Evolutionary conservation across 306 rosid genomes (phyloP).

Genomic region (Begonia masoniana): DNA sequence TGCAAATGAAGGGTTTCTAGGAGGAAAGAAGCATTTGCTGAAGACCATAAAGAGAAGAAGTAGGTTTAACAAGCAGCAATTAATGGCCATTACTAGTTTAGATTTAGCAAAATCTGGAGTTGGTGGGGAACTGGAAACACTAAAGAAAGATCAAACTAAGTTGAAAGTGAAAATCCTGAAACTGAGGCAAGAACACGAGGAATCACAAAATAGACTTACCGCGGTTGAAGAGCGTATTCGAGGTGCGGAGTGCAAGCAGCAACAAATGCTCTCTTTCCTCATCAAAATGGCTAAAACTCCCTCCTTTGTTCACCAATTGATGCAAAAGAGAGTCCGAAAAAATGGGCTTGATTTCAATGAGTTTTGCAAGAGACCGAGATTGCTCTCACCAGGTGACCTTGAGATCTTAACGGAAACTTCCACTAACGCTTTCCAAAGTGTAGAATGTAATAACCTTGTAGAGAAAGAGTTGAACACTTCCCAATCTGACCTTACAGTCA

Average conservation of each 20-base stretch:
- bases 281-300: constrained; percentile 36
- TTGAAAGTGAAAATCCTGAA: constrained; percentile 50
- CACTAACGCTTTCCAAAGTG: too few relatives aligned
- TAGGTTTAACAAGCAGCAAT: too few relatives aligned
- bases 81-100: not conserved
- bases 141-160: constrained; percentile 46
- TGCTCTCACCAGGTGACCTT: constrained; percentile 24
- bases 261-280: constrained; percentile 50
- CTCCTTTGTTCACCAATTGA: constrained; percentile 23
- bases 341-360: constrained; percentile 34
- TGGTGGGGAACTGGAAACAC: constrained; percentile 44
- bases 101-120: constrained; percentile 21
- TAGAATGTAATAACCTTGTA: too few relatives aligned
- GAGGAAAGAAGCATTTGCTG: constrained; percentile 60
- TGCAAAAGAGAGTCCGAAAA: constrained; percentile 29
- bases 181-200: constrained; percentile 49
- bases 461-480: too few relatives aligned
- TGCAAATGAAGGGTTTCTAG: constrained; percentile 70
- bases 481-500: constrained; percentile 18
- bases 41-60: constrained; percentile 76
- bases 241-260: constrained; percentile 39
- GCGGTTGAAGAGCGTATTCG: constrained; percentile 39
- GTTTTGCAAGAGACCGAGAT: constrained; percentile 36
- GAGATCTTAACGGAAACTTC: constrained; percentile 10
- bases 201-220: constrained; percentile 31